Evolutionary conservation across 106 monocot genomes (phyloP).

Genomic region (Agapanthus africanus): DNA sequence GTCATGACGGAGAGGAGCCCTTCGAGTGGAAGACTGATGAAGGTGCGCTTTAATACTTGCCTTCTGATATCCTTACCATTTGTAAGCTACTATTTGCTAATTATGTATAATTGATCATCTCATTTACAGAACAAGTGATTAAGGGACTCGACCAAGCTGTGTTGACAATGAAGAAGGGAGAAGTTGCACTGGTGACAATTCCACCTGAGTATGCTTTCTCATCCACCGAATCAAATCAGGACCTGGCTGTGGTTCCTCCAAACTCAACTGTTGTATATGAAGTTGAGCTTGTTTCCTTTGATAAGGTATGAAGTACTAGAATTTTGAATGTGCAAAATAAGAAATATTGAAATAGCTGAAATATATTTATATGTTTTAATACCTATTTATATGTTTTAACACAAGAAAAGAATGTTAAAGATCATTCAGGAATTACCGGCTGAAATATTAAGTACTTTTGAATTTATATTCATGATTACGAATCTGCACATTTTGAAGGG

Average conservation of each 20-base stretch:
- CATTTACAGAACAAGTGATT: constrained; percentile 68
- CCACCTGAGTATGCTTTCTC: constrained; percentile 70
- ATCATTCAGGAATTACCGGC: too few relatives aligned
- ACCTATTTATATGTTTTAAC: too few relatives aligned
- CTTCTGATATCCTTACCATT: background rate
- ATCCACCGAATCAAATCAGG: constrained; percentile 70
- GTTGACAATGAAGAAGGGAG: constrained; percentile 92
- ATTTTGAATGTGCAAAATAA: too few relatives aligned
- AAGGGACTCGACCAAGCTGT: constrained; percentile 70
- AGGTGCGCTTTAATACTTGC: constrained; percentile 23
- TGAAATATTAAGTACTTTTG: too few relatives aligned
- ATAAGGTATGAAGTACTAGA: constrained; percentile 42
- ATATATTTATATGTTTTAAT: too few relatives aligned
- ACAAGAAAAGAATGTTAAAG: too few relatives aligned
- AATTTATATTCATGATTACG: too few relatives aligned
- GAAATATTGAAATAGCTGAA: too few relatives aligned
- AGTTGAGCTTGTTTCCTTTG: constrained; percentile 84
- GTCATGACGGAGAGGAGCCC: constrained; percentile 60
- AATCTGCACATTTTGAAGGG: too few relatives aligned
- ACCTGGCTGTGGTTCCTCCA: constrained; percentile 77
- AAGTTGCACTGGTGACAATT: constrained; percentile 76
- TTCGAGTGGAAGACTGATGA: constrained; percentile 90
- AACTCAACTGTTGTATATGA: constrained; percentile 81
- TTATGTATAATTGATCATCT: background rate
- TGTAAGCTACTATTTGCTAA: background rate